phyloP scores from a whole-genome alignment of 1,284 basidiomycete genomes.

The Pyrrhoderma noxium region DNA sequence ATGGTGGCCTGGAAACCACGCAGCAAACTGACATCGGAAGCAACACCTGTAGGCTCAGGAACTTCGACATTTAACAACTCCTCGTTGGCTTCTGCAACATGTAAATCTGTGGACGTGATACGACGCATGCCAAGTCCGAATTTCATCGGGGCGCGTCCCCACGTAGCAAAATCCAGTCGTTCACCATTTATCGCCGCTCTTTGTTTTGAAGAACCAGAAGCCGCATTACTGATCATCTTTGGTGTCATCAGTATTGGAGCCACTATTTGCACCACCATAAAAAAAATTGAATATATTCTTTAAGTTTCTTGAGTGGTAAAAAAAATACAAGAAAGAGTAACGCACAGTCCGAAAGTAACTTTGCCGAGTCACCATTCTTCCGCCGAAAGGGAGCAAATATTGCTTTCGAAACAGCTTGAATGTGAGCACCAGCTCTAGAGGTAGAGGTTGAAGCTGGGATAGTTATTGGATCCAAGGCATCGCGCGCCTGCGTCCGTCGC shows the following conservation, averaged over 20 bases:
- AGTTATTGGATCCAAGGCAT: slow-evolving; percentile 17
- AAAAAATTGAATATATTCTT: neutral
- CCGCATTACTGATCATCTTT: slow-evolving; percentile 61
- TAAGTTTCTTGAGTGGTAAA: neutral
- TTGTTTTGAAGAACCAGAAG: slow-evolving; percentile 50
- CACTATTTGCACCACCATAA: slow-evolving; percentile 40
- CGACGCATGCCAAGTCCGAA: slow-evolving; percentile 57
- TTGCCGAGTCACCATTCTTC: slow-evolving; percentile 60
- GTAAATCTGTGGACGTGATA: slow-evolving; percentile 74
- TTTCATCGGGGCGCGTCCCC: slow-evolving; percentile 64
- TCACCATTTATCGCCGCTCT: slow-evolving; percentile 37
- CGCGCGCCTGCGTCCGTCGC: slow-evolving; percentile 11
- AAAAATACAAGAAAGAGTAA: slow-evolving; percentile 19
- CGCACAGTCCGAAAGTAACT: slow-evolving; percentile 67
- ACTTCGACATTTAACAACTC: slow-evolving; percentile 68
- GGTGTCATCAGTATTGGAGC: slow-evolving; percentile 89
- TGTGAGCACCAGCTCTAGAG: slow-evolving; percentile 20
- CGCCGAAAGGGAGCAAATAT: slow-evolving; percentile 63
- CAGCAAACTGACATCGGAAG: slow-evolving; percentile 65
- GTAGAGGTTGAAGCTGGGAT: slow-evolving; percentile 9
- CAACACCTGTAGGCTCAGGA: slow-evolving; percentile 57
- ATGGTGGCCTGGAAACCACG: slow-evolving; percentile 90
- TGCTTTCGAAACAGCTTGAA: slow-evolving; percentile 58
- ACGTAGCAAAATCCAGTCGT: slow-evolving; percentile 60
- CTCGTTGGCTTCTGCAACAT: slow-evolving; percentile 77